phyloP scores from a whole-genome alignment of 257 asterid genomes.

The Galeopsis tetrahit region DNA sequence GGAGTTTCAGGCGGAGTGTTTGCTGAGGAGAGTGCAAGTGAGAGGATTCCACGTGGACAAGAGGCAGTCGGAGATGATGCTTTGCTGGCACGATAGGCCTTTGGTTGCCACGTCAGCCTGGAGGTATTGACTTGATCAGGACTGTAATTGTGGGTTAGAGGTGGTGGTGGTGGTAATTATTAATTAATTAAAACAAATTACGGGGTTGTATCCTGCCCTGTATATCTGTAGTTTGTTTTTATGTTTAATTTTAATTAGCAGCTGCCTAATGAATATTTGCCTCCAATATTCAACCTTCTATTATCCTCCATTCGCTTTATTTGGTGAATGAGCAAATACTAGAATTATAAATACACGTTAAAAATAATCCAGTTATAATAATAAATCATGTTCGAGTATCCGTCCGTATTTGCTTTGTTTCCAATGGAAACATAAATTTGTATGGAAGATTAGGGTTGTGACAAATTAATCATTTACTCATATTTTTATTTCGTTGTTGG shows the following conservation, averaged over 20 bases:
- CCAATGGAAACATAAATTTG: no score
- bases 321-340: no score
- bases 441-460: no score
- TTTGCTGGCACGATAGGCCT: constrained; percentile 93
- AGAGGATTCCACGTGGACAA: constrained; percentile 91
- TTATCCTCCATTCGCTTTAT: no score
- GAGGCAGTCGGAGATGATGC: constrained; percentile 91
- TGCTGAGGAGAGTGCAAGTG: constrained; percentile 67
- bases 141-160: constrained; percentile 17
- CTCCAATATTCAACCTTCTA: no score
- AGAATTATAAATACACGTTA: no score
- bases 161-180: background rate
- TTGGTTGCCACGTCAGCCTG: constrained; percentile 93
- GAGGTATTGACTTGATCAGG: constrained; percentile 51
- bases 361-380: no score
- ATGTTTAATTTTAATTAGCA: background rate
- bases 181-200: background rate
- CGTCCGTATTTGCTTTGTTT: no score
- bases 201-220: constrained; percentile 5
- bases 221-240: constrained; percentile 21
- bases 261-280: constrained; percentile 2
- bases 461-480: no score
- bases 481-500: no score
- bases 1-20: constrained; percentile 85
- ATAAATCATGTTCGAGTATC: no score